Conservation (phyloP, 163 green algal genomes). For the Scenedesmus sp. region DNA sequence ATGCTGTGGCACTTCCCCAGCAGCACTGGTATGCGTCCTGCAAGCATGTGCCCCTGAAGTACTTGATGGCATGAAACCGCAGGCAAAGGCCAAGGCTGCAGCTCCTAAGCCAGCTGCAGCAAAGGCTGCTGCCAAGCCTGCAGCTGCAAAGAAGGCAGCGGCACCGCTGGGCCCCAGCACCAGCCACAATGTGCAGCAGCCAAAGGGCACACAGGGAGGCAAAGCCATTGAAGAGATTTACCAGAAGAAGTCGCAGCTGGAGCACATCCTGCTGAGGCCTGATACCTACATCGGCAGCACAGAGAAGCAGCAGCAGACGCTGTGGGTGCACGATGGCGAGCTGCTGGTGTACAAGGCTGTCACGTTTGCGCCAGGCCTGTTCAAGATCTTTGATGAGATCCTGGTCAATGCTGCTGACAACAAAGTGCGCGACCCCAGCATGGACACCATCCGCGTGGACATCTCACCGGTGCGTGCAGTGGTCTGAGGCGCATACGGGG, state of each 20-base stretch:
- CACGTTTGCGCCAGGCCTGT: constrained; percentile 93
- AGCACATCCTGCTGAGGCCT: constrained; percentile 98
- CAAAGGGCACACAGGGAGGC: constrained; percentile 23
- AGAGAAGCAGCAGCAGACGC: constrained; percentile 80
- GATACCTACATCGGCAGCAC: constrained; percentile 98
- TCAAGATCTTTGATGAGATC: constrained; percentile 99
- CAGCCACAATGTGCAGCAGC: constrained; percentile 21
- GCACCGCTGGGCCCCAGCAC: constrained; percentile 20
- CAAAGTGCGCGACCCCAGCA: constrained; percentile 93
- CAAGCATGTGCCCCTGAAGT: not conserved
- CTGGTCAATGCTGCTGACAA: constrained; percentile 99
- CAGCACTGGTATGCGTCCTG: not conserved
- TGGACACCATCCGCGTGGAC: constrained; percentile 94
- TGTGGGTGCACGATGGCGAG: constrained; percentile 96
- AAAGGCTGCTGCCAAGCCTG: constrained; percentile 14
- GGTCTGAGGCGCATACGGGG: too few relatives aligned
- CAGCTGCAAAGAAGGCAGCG: constrained; percentile 13
- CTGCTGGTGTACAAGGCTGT: constrained; percentile 81
- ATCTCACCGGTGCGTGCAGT: constrained; percentile 76
- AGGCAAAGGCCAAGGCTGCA: not conserved
- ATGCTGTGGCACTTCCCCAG: not conserved
- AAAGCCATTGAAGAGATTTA: constrained; percentile 96
- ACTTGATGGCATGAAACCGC: not conserved
- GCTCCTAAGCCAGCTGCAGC: constrained; percentile 11
- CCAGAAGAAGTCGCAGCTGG: constrained; percentile 98